Conservation (phyloP, 106 monocot species). For the Cymbidium sinense region DNA sequence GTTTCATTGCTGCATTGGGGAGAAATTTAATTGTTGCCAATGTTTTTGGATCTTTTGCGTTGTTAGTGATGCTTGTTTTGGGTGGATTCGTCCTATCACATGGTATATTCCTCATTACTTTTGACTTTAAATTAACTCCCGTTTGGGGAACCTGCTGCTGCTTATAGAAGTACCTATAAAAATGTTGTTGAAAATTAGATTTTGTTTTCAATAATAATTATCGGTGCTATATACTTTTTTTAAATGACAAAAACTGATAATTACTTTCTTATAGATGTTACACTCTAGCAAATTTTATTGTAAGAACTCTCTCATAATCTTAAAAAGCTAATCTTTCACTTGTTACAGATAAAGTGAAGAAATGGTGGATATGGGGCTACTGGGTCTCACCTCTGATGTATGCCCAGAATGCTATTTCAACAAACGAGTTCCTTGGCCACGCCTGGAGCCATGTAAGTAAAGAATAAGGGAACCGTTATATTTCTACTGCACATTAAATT, state of each 20-base stretch:
- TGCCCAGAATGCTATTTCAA: conserved; percentile 26
- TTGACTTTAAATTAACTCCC: not conserved
- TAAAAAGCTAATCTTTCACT: no score
- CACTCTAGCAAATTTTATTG: no score
- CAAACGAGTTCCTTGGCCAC: conserved; percentile 39
- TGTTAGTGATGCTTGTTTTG: conserved; percentile 22
- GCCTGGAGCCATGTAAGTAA: conserved; percentile 37
- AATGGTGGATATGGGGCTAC: conserved; percentile 57
- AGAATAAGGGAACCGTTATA: no score
- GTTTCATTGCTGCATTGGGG: conserved; percentile 23
- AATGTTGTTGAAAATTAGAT: no score
- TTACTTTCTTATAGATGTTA: no score
- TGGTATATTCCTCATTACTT: conserved; percentile 1
- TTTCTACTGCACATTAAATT: no score
- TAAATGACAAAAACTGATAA: no score
- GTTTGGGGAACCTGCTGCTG: no score
- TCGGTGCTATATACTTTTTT: no score
- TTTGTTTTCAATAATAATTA: no score
- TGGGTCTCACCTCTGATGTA: conserved; percentile 48
- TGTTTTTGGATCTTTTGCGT: conserved; percentile 26
- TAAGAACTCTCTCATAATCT: no score
- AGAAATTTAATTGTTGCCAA: conserved; percentile 33
- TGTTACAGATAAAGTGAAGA: conserved; percentile 24
- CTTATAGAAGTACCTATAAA: no score
- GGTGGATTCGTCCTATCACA: conserved; percentile 37